Base-by-base conservation (phyloP, 2,329 filamentous ascomycete species). In the Exserohilum rostratum region DNA sequence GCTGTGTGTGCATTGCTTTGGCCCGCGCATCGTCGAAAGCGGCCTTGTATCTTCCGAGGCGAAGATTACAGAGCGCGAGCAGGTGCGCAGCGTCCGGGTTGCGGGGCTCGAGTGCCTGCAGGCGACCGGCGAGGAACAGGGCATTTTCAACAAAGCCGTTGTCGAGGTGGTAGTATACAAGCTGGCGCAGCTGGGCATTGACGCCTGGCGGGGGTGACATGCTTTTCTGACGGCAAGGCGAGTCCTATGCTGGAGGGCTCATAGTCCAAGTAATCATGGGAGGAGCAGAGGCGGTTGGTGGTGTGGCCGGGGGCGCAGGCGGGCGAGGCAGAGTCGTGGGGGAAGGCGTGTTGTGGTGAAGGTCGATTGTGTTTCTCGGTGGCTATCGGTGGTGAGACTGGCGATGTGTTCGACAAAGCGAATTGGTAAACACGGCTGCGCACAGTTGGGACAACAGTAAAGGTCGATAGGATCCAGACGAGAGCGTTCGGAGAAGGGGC, bases 131-230 rank as follows among this genome's bases (percentile, higher is more conserved):
- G 58, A 96, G 91, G 78, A 99, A 99, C 37, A 96, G 87, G 52
- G 95, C 95, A 72, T 96, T 98, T 51, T 93, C 87, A 71, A 90
- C 83, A 33, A 93, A 86, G 70, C 92, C 88, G 73, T 96, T 96
- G 80, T 99, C 95, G 74, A 99, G 87, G 71, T 88, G 83, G 73
- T 89, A 88, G 77, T 86, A 87, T 58, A 89, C 83, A 44, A 88
- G 79, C 66, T 88, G 84, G 68, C 85, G 81, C 67, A 89, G 79
- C 73, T 89, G 86, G 62, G 78, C 77, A 50, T 82, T 81, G 57
- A 85, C 80, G 69, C 85, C 79, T 43, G 82, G 75, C 39, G 79
- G 82, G 39, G 83, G 82, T 52, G 84, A 81, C 85, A 87, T 87
- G 68, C 62, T 52, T 57, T 54, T 17, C 25, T 33, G 37, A 42